Evolutionary conservation across 2,329 filamentous ascomycete species (phyloP).

Genomic region (Coniochaeta ligniaria): DNA sequence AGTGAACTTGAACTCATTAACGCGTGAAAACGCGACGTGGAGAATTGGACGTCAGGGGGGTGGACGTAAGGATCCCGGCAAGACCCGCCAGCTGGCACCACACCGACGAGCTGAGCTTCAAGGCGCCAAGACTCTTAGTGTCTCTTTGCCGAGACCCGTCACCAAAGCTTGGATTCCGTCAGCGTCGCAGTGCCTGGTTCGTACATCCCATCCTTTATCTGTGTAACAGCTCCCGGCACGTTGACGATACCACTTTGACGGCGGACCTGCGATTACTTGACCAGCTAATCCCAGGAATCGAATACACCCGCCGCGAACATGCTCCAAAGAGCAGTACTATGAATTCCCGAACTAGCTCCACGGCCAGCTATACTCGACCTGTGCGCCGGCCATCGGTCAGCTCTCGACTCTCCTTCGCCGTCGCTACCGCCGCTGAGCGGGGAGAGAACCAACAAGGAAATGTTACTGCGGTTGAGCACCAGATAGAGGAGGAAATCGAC

Average conservation of each 20-base stretch:
- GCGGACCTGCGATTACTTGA: neutral
- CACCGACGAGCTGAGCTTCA: neutral
- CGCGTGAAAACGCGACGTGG: neutral
- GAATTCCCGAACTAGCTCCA: slow-evolving; percentile 45
- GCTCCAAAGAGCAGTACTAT: slow-evolving; percentile 31
- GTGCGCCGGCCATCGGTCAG: slow-evolving; percentile 48
- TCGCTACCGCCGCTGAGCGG: slow-evolving; percentile 54
- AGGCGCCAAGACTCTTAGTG: neutral
- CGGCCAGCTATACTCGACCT: slow-evolving; percentile 15
- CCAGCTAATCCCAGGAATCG: neutral
- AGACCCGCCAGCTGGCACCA: neutral
- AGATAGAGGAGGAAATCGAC: slow-evolving; percentile 89
- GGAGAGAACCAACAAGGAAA: slow-evolving; percentile 47
- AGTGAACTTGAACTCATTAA: neutral
- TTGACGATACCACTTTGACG: neutral
- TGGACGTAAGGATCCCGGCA: neutral
- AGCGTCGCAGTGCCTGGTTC: neutral
- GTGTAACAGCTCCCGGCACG: neutral
- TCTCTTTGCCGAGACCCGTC: neutral
- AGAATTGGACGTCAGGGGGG: neutral
- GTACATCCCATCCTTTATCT: neutral
- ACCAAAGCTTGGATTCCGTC: neutral
- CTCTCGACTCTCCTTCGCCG: slow-evolving; percentile 60
- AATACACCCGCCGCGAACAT: slow-evolving; percentile 20
- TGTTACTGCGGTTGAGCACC: slow-evolving; percentile 50